Evolutionary conservation across 176 grass and related monocot species (phyloP), one percentile per base, ranked within the genome.

Genomic region (Ampelocalamus luodianensis): DNA sequence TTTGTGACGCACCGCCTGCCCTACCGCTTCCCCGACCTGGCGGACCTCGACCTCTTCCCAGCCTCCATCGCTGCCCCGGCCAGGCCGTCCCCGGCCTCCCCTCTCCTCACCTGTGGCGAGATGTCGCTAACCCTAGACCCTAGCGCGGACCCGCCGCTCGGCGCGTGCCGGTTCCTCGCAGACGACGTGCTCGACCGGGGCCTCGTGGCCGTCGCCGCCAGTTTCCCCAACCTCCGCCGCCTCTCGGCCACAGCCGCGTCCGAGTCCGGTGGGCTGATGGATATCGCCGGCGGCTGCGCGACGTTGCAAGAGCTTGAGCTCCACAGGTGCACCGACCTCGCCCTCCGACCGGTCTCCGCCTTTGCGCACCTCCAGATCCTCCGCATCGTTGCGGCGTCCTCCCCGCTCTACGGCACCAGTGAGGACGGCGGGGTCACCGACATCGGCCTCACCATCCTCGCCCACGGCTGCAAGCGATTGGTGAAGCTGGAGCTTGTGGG

Each of bases 361-460:
- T 99, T 96, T 14, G 84, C 85, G 23, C 94, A 96, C 78, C 89
- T 96, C 55, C 96, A 99, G 80, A 99, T 99, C 72, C 91, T 99
- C 49, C 81, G 88, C 80, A 65, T 99, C 5, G 96, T 94, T 1
- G 93, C 91, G 0, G 84, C 88, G 0, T 68, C 85, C 3, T 75
- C 89, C 1, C 87, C 91, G 1, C 80, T 98, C 3, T 98, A 95
- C 27, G 63, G 85, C 29, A 37, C 76, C 1, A 48, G 51, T 22
- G 34, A 87, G 38, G 91, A 79, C 18, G 91, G 89, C 0, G 89
- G 91, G 1, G 91, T 99, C 71, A 99, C 96, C 0, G 96, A 99
- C 86, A 99, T 99, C 27, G 93, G 96, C 65, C 93, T 98, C 80
- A 98, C 96, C 14, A 96, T 98, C 45, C 93, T 98, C 5, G 96